These are phyloP conservation scores for Monosporozyma aquatica DNA, from an alignment of 805 yeast genomes.

Conservation along the genomic window DNA sequence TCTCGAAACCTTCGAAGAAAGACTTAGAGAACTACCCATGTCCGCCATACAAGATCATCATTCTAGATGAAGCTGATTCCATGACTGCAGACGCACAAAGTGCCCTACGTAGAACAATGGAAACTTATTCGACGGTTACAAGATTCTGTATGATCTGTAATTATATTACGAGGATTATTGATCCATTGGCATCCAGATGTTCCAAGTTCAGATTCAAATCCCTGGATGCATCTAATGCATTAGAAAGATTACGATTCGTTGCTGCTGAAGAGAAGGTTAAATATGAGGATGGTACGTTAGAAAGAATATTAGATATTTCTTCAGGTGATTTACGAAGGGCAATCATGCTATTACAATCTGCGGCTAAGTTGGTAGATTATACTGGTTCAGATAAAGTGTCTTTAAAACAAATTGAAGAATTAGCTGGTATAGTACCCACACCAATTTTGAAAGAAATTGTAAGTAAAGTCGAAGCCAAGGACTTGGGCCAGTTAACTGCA, in stretches of 20 bases:
- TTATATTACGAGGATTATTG: constrained; percentile 92
- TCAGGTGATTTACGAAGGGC: constrained; percentile 91
- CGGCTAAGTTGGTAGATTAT: constrained; percentile 44
- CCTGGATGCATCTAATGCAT: constrained; percentile 61
- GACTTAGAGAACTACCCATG: constrained; percentile 76
- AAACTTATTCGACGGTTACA: constrained; percentile 78
- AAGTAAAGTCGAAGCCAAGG: constrained; percentile 29
- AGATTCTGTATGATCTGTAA: constrained; percentile 93
- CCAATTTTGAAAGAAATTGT: constrained; percentile 37
- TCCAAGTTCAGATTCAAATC: constrained; percentile 87
- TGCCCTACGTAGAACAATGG: constrained; percentile 92
- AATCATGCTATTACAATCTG: constrained; percentile 80
- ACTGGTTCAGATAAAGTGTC: constrained; percentile 37
- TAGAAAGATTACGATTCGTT: constrained; percentile 56
- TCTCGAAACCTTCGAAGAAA: constrained; percentile 67
- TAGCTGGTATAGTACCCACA: constrained; percentile 66
- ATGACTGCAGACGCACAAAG: constrained; percentile 97
- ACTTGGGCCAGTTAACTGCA: constrained; percentile 29
- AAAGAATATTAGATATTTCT: constrained; percentile 59
- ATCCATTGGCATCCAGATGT: constrained; percentile 93
- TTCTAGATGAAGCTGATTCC: constrained; percentile 92
- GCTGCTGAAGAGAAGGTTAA: constrained; percentile 38
- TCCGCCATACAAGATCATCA: constrained; percentile 90
- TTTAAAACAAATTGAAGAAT: constrained; percentile 45
- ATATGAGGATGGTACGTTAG: constrained; percentile 44